These are phyloP conservation scores for Fusarium scirpi DNA, from an alignment of 2,329 filamentous ascomycete genomes.

Conservation along the genomic window DNA sequence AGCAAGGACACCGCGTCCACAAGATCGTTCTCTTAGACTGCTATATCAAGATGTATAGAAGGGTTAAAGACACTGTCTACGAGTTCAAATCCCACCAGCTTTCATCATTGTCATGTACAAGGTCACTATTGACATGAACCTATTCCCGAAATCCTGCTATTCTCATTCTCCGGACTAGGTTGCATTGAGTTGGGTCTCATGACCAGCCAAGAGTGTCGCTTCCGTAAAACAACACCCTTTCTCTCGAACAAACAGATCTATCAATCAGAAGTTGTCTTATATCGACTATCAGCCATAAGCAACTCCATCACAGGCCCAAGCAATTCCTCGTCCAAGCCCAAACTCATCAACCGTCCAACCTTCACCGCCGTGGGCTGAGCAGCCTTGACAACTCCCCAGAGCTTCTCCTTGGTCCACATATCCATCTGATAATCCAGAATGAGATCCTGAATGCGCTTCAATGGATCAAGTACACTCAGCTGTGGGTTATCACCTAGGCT, in stretches of 20 bases:
- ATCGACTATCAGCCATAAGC: slow-evolving; percentile 45
- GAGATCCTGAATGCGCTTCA: slow-evolving; percentile 30
- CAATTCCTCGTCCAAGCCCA: slow-evolving; percentile 44
- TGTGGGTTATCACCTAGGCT: slow-evolving; percentile 12
- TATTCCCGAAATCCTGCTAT: background rate
- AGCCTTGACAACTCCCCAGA: slow-evolving; percentile 40
- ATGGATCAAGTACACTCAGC: slow-evolving; percentile 28
- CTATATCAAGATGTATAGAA: too few relatives aligned
- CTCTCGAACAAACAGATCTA: background rate
- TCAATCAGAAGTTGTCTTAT: slow-evolving; percentile 2
- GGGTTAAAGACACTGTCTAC: too few relatives aligned
- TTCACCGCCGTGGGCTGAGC: slow-evolving; percentile 30
- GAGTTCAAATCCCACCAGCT: background rate
- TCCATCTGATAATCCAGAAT: slow-evolving; percentile 48
- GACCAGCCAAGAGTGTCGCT: background rate
- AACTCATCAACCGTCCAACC: slow-evolving; percentile 41
- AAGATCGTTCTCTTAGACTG: background rate
- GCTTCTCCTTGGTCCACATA: slow-evolving; percentile 43
- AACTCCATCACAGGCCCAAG: slow-evolving; percentile 46
- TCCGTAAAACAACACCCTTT: background rate
- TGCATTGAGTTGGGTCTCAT: background rate
- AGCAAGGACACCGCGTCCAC: background rate
- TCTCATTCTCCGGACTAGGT: background rate
- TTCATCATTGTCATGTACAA: too few relatives aligned
- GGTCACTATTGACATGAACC: background rate